Evolutionary conservation across 2,329 filamentous ascomycete genomes (phyloP), one percentile per base, ranked within the genome.

Genomic region (Colletotrichum magnum): DNA sequence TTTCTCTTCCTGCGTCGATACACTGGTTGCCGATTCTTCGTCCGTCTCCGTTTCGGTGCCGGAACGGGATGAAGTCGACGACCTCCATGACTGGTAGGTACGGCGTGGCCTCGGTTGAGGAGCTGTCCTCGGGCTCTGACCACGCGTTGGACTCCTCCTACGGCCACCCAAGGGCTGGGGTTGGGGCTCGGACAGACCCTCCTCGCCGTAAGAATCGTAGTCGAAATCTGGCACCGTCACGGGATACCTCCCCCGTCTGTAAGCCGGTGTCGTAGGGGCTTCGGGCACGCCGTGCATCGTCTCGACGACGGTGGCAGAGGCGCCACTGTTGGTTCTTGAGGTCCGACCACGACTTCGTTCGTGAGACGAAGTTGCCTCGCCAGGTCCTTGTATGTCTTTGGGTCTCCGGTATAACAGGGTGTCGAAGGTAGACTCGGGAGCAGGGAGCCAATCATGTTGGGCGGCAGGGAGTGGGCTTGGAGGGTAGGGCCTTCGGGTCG

Each of bases 41-140:
- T 81, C 82, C 6, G 81, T 81, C 28, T 80, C 82, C 58, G 75
- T 78, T 7, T 79, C 74, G 3, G 80, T 60, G 39, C 39, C n/a
- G n/a, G 58, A 53, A 16, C 36, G 52, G 18, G 52, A 81, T 57
- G 75, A 79, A 52, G 75, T 76, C 60, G 75, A 81, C 28, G 78
- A 81, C 47, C 75, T 74, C 61, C 75, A 76, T 48, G 82, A 81
- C 24, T 75, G 74, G 6, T 67, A 39, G 21, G 48, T 10, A 41
- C 36, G 62, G n/a, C 51, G 67, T 18, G 78, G 79, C 26, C 79
- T 81, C 4, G 82, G 83, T 45, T 79, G 79, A 69, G 80, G 78
- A 32, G 77, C 77, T 32, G 81, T 81, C 32, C 74, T 77, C 48
- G 80, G 79, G 68, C 79, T 79, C 57, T 70, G 56, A 70, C 75